Percentiles rank a stretch among this genome's conserved stretches.
phyloP scores from a whole-genome alignment of 2,329 filamentous ascomycete genomes.

The Dryadomyces quercus-mongolicae region DNA sequence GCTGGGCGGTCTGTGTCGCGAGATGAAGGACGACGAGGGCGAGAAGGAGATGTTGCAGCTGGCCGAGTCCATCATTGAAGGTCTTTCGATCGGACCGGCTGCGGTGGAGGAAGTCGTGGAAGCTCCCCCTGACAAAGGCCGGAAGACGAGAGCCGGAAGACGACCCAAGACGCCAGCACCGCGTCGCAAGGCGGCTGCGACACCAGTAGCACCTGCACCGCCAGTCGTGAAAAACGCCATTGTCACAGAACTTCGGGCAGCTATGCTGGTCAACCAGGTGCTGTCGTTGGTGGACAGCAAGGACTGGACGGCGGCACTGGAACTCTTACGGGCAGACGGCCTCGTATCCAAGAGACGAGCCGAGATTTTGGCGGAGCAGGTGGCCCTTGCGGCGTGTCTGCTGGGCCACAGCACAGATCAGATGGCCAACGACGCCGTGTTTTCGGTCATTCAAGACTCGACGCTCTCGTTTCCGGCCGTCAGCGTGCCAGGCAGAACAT shows the following conservation, averaged over 20 bases:
- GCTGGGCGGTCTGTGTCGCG: constrained; percentile 43
- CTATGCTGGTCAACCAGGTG: constrained; percentile 29
- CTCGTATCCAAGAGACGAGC: background rate
- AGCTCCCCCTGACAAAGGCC: background rate
- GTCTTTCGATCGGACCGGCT: background rate
- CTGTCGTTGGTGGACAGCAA: constrained; percentile 33
- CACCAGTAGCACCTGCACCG: too few relatives aligned
- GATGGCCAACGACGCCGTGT: constrained; percentile 70
- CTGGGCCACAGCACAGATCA: constrained; percentile 57
- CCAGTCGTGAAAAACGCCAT: constrained; percentile 12
- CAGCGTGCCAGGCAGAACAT: constrained; percentile 14
- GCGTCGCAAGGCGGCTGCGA: constrained; percentile 13
- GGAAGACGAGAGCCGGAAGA: background rate
- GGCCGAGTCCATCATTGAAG: constrained; percentile 29
- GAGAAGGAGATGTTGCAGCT: constrained; percentile 31
- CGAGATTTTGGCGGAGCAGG: constrained; percentile 36
- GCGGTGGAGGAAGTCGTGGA: too few relatives aligned
- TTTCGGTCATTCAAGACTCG: constrained; percentile 83
- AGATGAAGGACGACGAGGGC: constrained; percentile 30
- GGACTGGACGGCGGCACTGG: constrained; percentile 46
- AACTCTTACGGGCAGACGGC: constrained; percentile 31
- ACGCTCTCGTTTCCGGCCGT: constrained; percentile 78
- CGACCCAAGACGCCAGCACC: constrained; percentile 14
- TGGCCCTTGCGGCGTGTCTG: constrained; percentile 55
- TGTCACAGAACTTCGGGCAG: constrained; percentile 22